A percentile compares a stretch with the other conserved stretches of the same genome.
phyloP scores from a whole-genome alignment of 805 yeast genomes.

The Sugiyamaella valdiviana region DNA sequence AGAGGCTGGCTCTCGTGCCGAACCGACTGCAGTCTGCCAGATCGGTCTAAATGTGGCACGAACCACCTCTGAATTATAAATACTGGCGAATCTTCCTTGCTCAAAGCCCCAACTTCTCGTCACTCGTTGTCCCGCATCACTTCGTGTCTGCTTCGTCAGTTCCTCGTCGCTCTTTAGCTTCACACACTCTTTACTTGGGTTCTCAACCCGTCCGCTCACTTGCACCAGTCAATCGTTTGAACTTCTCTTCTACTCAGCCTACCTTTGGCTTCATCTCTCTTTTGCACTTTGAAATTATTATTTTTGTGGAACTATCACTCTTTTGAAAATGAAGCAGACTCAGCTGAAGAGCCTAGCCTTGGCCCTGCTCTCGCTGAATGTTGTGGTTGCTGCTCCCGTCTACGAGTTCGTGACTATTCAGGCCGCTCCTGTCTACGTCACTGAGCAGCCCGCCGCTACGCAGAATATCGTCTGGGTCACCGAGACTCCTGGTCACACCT shows the following conservation, averaged over 20 bases:
- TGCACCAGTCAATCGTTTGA: not conserved
- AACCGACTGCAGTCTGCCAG: not conserved
- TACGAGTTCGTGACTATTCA: conserved; percentile 20
- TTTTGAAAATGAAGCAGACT: conserved; percentile 4
- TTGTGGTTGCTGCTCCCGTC: conserved; percentile 7
- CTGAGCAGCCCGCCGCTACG: conserved; percentile 12
- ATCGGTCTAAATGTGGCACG: not conserved
- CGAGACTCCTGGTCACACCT: conserved; percentile 1
- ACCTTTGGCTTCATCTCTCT: conserved; percentile 1
- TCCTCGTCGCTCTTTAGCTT: not conserved
- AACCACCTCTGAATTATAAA: not conserved
- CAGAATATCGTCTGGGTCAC: conserved; percentile 4
- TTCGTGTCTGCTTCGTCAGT: not conserved
- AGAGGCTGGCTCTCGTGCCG: not conserved
- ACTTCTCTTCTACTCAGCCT: not conserved
- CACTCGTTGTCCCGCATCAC: not conserved
- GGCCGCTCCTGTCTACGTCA: conserved; percentile 15
- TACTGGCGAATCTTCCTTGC: not conserved
- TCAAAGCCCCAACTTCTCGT: not conserved
- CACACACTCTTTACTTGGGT: not conserved
- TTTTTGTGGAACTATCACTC: not conserved
- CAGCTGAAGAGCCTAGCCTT: not conserved
- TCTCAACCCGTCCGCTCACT: not conserved
- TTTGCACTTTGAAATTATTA: not conserved
- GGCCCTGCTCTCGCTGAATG: not conserved